Evolutionary conservation across 352 stramenopile genomes (phyloP).

Genomic region (Globisporangium lucens): DNA sequence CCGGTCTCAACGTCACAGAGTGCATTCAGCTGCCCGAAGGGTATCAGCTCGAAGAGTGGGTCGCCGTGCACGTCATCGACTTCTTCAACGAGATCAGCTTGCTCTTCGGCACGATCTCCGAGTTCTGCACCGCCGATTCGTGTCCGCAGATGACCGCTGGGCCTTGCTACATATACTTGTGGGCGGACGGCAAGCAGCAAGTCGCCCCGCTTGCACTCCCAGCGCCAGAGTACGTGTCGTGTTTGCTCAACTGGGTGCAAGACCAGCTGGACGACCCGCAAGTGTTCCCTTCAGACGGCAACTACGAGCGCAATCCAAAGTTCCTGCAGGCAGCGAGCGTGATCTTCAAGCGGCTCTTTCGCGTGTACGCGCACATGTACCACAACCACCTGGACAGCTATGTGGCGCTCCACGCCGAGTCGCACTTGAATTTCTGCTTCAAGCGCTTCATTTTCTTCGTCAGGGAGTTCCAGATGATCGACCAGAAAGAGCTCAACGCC

Average conservation of each 20-base stretch:
- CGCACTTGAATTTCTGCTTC: conserved; percentile 96
- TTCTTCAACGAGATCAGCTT: conserved; percentile 94
- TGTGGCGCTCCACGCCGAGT: conserved; percentile 88
- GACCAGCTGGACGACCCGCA: conserved; percentile 69
- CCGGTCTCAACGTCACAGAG: conserved; percentile 50
- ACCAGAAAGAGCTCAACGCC: conserved; percentile 92
- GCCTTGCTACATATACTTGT: conserved; percentile 87
- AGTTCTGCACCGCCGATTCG: conserved; percentile 63
- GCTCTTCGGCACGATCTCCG: conserved; percentile 87
- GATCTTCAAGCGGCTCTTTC: conserved; percentile 96
- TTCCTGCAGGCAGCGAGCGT: conserved; percentile 59
- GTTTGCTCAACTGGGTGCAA: conserved; percentile 87
- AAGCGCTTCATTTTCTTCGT: conserved; percentile 98
- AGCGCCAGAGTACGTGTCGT: conserved; percentile 81
- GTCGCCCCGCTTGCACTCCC: conserved; percentile 50
- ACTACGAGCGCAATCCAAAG: conserved; percentile 24
- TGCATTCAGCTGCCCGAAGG: conserved; percentile 66
- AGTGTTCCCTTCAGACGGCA: conserved; percentile 45
- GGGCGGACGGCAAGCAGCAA: conserved; percentile 64
- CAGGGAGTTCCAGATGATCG: conserved; percentile 90
- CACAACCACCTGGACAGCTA: conserved; percentile 92
- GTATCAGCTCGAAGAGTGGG: conserved; percentile 61
- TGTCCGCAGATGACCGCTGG: conserved; percentile 77
- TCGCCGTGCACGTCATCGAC: conserved; percentile 81
- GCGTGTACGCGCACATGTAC: conserved; percentile 97